Evolutionary conservation across 139 green algal genomes (phyloP).

Genomic region (Diplosphaera chodatii): DNA sequence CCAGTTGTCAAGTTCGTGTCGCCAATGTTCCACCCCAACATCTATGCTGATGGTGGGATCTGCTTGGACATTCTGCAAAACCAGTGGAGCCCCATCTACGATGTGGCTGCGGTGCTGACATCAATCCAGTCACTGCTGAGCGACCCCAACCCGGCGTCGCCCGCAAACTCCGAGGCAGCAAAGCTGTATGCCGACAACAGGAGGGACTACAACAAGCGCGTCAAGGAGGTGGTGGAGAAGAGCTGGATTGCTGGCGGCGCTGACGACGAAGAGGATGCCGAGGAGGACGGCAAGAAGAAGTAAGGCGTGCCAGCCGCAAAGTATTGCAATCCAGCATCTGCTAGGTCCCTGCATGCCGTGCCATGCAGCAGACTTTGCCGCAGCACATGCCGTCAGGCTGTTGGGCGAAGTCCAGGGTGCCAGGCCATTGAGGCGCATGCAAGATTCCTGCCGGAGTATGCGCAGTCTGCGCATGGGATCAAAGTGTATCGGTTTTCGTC

Average conservation of each 20-base stretch:
- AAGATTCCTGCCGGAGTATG: too few species aligned
- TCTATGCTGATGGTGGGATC: conserved; percentile 93
- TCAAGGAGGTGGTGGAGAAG: conserved; percentile 81
- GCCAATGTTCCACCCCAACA: conserved; percentile 96
- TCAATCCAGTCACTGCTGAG: conserved; percentile 93
- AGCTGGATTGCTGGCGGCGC: conserved; percentile 40
- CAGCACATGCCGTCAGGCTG: too few species aligned
- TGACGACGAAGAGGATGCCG: too few species aligned
- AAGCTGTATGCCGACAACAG: conserved; percentile 85
- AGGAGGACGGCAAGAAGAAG: neutral
- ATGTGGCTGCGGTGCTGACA: conserved; percentile 93
- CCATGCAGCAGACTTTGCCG: too few species aligned
- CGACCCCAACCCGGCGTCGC: conserved; percentile 97
- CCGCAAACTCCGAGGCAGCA: conserved; percentile 95
- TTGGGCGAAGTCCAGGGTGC: too few species aligned
- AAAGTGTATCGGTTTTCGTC: too few species aligned
- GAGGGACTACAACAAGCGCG: conserved; percentile 89
- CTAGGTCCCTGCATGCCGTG: too few species aligned
- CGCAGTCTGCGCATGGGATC: too few species aligned
- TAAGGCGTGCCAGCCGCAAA: too few species aligned
- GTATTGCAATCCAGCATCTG: too few species aligned
- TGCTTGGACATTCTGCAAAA: conserved; percentile 99
- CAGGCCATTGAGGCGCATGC: too few species aligned
- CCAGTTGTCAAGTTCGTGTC: conserved; percentile 92
- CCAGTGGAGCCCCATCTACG: conserved; percentile 98